These are phyloP conservation scores for Isoetes taiwanensis DNA, from an alignment of 75 land plant species.

Conservation along the genomic window DNA sequence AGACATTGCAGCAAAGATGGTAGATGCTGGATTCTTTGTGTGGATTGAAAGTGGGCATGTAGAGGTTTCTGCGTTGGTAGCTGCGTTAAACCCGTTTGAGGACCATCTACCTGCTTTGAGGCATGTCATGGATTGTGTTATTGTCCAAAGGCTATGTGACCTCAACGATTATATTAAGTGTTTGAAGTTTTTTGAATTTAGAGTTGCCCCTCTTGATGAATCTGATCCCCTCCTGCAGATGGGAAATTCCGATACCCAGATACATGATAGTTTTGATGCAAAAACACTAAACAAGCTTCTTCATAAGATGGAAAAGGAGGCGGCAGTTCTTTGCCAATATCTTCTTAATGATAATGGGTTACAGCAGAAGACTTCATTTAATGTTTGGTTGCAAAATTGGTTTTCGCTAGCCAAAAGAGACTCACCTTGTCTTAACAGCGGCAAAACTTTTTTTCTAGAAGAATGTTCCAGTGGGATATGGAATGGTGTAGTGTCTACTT, in stretches of 20 bases:
- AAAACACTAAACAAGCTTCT: constrained; percentile 22
- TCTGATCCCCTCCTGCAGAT: too few species aligned
- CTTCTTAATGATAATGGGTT: not conserved
- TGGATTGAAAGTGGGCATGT: constrained; percentile 36
- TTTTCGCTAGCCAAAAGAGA: constrained; percentile 4
- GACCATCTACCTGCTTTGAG: constrained; percentile 22
- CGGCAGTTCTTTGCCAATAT: constrained; percentile 15
- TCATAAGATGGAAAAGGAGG: constrained; percentile 33
- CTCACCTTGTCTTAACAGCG: not conserved
- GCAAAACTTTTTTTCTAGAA: not conserved
- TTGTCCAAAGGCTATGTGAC: constrained; percentile 59
- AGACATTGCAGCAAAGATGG: constrained; percentile 13
- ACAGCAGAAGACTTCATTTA: not conserved
- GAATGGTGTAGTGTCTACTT: constrained; percentile 2
- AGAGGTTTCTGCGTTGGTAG: constrained; percentile 33
- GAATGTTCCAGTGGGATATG: not conserved
- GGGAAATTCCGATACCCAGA: constrained; percentile 11
- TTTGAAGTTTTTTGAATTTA: constrained; percentile 32
- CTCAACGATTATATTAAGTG: constrained; percentile 44
- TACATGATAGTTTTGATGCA: constrained; percentile 8
- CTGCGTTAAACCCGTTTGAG: constrained; percentile 11
- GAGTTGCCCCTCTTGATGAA: not conserved
- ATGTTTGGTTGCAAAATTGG: not conserved
- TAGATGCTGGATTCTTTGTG: constrained; percentile 42
- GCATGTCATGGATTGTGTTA: constrained; percentile 39